These are phyloP conservation scores for Calonectria pauciramosa DNA, from an alignment of 2,329 filamentous ascomycete species.

Conservation along the genomic window DNA sequence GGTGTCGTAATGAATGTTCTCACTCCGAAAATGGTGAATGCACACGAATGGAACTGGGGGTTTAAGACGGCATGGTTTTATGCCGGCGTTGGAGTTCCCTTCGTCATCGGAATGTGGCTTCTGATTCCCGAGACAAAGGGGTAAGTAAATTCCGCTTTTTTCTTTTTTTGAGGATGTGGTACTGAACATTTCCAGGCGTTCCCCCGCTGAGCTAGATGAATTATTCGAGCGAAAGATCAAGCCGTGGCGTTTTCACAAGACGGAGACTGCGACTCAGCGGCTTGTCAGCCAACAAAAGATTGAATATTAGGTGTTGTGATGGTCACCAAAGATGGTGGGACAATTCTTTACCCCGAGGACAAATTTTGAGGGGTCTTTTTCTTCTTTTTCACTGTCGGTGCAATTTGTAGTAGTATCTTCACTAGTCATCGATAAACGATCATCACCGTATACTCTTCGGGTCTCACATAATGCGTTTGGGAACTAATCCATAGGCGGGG, in stretches of 20 bases:
- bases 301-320: not conserved
- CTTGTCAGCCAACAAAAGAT: not conserved
- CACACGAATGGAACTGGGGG: conserved; percentile 46
- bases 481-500: no score
- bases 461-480: no score
- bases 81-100: conserved; percentile 37
- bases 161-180: no score
- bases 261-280: conserved; percentile 9
- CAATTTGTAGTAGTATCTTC: no score
- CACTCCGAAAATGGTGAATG: conserved; percentile 49
- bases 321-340: no score
- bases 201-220: conserved; percentile 50
- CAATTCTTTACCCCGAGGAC: no score
- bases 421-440: no score
- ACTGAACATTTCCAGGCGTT: conserved; percentile 15
- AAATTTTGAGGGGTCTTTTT: no score
- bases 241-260: conserved; percentile 32
- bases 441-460: no score
- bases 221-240: conserved; percentile 43
- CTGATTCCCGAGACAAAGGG: conserved; percentile 15
- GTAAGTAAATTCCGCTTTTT: no score
- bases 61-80: conserved; percentile 50
- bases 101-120: conserved; percentile 18
- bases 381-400: no score
- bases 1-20: conserved; percentile 43